Evolutionary conservation across 2,329 filamentous ascomycete species (phyloP).

Genomic region (Mycosphaerella arachidis): DNA sequence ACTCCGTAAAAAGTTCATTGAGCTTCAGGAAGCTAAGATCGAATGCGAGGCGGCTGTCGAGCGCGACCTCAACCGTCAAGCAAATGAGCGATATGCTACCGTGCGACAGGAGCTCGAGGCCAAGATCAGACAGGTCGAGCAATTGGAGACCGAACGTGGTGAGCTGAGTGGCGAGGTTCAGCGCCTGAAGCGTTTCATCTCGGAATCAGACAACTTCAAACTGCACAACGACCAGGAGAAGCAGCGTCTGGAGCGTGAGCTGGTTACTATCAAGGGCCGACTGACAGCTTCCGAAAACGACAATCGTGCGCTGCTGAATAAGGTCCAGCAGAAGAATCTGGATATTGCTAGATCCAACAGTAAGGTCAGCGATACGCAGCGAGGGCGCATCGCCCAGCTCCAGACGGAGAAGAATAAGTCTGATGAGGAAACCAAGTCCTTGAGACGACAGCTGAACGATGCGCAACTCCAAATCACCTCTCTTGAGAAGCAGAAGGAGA

Average conservation of each 20-base stretch:
- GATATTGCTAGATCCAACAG: constrained; percentile 91
- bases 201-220: constrained; percentile 83
- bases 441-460: constrained; percentile 81
- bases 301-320: constrained; percentile 90
- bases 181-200: constrained; percentile 78
- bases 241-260: constrained; percentile 83
- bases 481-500: constrained; percentile 91
- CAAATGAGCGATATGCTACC: constrained; percentile 73
- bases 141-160: constrained; percentile 73
- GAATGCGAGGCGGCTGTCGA: constrained; percentile 79
- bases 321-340: constrained; percentile 93
- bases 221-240: constrained; percentile 90
- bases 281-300: constrained; percentile 92
- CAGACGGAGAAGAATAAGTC: constrained; percentile 77
- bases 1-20: constrained; percentile 75
- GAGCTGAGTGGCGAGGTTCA: constrained; percentile 77
- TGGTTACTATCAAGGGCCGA: constrained; percentile 85
- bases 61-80: constrained; percentile 69
- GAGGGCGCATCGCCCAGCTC: constrained; percentile 68
- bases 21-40: constrained; percentile 78
- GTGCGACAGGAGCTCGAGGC: constrained; percentile 76
- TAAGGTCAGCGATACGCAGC: constrained; percentile 76
- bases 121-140: constrained; percentile 69
- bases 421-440: constrained; percentile 75
- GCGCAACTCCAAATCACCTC: constrained; percentile 76